These are phyloP conservation scores for Geotrichum carabidarum DNA, from an alignment of 1,139 yeast genomes.

Conservation along the genomic window DNA sequence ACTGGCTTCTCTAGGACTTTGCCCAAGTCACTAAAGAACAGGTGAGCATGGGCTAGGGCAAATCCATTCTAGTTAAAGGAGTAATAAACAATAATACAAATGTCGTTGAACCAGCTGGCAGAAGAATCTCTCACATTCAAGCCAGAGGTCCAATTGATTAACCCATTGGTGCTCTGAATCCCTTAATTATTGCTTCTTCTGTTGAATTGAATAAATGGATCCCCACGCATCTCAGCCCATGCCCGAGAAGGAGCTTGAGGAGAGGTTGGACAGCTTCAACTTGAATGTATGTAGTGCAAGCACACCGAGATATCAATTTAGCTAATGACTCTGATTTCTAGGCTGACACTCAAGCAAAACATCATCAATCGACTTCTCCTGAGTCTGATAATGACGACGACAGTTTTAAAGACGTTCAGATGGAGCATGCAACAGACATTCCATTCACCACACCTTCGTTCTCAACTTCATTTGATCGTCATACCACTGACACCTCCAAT, in stretches of 20 bases:
- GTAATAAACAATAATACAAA: not conserved
- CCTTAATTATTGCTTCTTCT: not conserved
- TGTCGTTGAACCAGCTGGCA: not conserved
- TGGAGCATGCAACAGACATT: not conserved
- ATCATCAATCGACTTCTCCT: not conserved
- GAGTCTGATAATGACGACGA: slow-evolving; percentile 9
- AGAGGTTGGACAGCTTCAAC: slow-evolving; percentile 7
- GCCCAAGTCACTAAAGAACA: no score
- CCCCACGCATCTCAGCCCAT: not conserved
- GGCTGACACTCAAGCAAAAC: not conserved
- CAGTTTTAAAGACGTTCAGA: slow-evolving; percentile 9
- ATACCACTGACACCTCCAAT: not conserved
- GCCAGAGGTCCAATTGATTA: not conserved
- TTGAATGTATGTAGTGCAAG: not conserved
- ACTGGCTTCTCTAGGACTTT: no score
- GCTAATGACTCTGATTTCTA: not conserved
- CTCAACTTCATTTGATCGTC: no score
- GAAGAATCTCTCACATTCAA: not conserved
- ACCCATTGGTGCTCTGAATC: not conserved
- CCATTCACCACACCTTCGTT: not conserved
- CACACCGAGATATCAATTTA: not conserved
- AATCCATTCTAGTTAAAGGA: not conserved
- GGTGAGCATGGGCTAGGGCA: not conserved
- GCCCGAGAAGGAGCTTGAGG: slow-evolving; percentile 11
- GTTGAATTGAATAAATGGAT: not conserved